Evolutionary conservation across 768 basidiomycete species (phyloP), one percentile per base, ranked within the genome.

Genomic region (Roridomyces roridus): DNA sequence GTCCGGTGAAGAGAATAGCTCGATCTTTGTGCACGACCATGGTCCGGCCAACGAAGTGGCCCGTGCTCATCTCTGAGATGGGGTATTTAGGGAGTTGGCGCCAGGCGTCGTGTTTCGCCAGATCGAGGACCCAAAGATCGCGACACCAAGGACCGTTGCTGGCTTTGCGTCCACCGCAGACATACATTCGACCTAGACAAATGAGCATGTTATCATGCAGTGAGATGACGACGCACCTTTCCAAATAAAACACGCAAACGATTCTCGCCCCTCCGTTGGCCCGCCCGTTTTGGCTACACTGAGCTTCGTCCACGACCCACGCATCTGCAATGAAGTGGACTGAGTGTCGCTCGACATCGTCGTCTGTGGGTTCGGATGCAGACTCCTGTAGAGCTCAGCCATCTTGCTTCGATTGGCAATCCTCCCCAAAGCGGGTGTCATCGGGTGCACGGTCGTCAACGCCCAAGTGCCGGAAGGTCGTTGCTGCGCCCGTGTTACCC

Each of bases 1-100:
- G 49, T 2, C 77, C 77, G 11, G 64, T 68, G 66, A 75, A 77
- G 35, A 77, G 67, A 48, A 77, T 73, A 1, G 75, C 78, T 41
- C 65, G 68, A 10, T 69, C 60, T 46, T 75, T 60, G 4, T 58
- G 45, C 2, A 71, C 56, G 47, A 63, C 18, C 39, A 71, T 67
- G 10, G 49, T 52, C 66, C 65, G 68, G 24, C 67, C 67, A 7
- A 68, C 35, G 41, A 67, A 68, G 2, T 48, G 51, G 5, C 63
- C 56, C 0, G 68, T n/a, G n/a, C n/a, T n/a, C n/a, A n/a, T n/a
- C n/a, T 46, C 2, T 23, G 24, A 11, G n/a, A 20, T 29, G 51
- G 17, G n/a, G 36, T 70, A 72, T 14, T 57, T 55, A 1, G 70
- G 70, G 6, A 72, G 66, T 6, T 46, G 34, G 21, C 62, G 55